A percentile compares a stretch with the other conserved stretches of the same genome.
phyloP scores from a whole-genome alignment of 257 asterid species.

The Anisodus acutangulus region DNA sequence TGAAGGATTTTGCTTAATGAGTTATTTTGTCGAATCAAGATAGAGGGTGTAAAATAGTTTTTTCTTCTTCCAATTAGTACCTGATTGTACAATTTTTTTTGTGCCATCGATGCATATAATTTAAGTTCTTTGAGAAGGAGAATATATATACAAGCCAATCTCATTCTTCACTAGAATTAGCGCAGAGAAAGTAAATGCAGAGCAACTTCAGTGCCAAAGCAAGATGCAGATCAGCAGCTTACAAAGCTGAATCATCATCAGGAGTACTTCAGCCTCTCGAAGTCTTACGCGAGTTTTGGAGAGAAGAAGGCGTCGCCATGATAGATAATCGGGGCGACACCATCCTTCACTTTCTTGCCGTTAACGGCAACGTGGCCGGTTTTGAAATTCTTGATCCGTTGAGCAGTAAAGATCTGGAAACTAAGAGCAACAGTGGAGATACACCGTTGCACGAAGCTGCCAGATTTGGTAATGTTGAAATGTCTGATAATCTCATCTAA shows the following conservation, averaged over 20 bases:
- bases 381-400: background rate
- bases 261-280: background rate
- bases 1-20: too few species aligned
- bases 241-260: slow-evolving; percentile 27
- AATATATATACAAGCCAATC: background rate
- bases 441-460: slow-evolving; percentile 30
- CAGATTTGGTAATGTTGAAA: slow-evolving; percentile 21
- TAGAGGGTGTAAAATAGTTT: too few species aligned
- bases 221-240: slow-evolving; percentile 28
- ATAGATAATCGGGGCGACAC: slow-evolving; percentile 31
- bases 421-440: too few species aligned
- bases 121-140: too few species aligned
- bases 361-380: slow-evolving; percentile 20
- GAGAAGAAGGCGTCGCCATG: background rate
- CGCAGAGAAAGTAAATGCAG: background rate
- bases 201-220: background rate
- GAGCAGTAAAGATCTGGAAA: slow-evolving; percentile 16
- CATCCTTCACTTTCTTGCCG: slow-evolving; percentile 28
- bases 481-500: background rate
- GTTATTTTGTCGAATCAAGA: too few species aligned
- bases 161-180: background rate
- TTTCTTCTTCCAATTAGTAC: too few species aligned
- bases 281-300: slow-evolving; percentile 1
- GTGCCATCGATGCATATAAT: too few species aligned
- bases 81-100: too few species aligned